phyloP scores from a whole-genome alignment of 2,329 filamentous ascomycete genomes.

The Xylaria sp. region DNA sequence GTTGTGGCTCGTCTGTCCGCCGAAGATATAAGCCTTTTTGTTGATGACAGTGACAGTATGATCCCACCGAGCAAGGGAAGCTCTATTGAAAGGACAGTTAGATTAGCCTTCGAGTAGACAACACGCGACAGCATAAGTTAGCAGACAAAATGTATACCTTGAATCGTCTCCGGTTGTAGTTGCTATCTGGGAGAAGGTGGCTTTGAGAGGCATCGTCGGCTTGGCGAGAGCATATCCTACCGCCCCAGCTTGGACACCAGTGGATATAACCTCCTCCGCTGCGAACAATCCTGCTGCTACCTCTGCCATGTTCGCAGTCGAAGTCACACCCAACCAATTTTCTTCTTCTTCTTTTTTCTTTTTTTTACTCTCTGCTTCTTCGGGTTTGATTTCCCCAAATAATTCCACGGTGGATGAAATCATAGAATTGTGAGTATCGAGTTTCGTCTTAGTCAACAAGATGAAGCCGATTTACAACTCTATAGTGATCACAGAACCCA shows the following conservation, averaged over 20 bases:
- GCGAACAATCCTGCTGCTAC: conserved; percentile 52
- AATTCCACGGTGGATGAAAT: background rate
- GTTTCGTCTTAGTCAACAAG: background rate
- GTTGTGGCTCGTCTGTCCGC: conserved; percentile 55
- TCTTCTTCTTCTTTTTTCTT: background rate
- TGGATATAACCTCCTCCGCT: conserved; percentile 55
- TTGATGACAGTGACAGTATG: conserved; percentile 65
- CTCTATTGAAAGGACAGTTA: conserved; percentile 34
- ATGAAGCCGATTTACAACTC: background rate
- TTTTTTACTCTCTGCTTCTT: too few species aligned
- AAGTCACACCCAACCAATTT: background rate
- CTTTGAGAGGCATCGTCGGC: conserved; percentile 63
- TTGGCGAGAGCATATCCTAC: conserved; percentile 59
- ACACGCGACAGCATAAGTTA: background rate
- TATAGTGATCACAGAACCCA: background rate
- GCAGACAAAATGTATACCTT: conserved; percentile 39
- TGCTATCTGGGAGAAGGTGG: conserved; percentile 57
- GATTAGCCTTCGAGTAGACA: background rate
- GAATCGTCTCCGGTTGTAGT: conserved; percentile 47
- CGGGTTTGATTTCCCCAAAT: background rate
- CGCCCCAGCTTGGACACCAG: conserved; percentile 52
- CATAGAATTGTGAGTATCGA: background rate
- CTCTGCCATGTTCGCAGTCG: conserved; percentile 50
- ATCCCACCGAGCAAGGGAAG: conserved; percentile 57
- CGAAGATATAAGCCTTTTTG: conserved; percentile 66